Evolutionary conservation across 176 grass and related monocot species (phyloP).

Genomic region (Oryza nivara): DNA sequence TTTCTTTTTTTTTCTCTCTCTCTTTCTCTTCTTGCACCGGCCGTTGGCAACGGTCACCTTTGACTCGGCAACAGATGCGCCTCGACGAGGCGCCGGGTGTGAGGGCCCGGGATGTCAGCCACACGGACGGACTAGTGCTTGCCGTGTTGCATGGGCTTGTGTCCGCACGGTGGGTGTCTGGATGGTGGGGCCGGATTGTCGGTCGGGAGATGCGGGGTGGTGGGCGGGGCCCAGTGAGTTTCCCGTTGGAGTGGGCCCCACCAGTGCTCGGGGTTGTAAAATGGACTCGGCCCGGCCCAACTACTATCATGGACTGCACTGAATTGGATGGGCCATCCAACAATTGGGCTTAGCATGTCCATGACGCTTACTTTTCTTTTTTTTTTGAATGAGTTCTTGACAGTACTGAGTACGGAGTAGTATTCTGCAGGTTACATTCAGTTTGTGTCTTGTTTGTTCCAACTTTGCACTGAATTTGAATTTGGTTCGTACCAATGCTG

Average conservation of each 20-base stretch:
- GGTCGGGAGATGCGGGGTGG: not conserved
- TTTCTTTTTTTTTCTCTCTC: slow-evolving; percentile 13
- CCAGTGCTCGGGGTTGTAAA: not conserved
- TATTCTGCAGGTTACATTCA: not conserved
- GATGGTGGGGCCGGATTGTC: not conserved
- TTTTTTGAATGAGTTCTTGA: not conserved
- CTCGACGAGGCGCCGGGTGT: slow-evolving; percentile 20
- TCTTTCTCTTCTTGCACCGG: not conserved
- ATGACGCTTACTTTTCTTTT: not conserved
- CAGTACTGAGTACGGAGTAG: too few relatives aligned
- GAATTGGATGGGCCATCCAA: not conserved
- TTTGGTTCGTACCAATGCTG: not conserved
- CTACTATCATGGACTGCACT: not conserved
- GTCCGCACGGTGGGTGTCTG: not conserved
- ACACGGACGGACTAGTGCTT: not conserved
- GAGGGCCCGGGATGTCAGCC: slow-evolving; percentile 22
- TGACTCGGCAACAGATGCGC: slow-evolving; percentile 40
- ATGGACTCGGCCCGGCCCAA: not conserved
- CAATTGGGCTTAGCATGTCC: not conserved
- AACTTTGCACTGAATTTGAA: not conserved
- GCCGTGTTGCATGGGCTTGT: not conserved
- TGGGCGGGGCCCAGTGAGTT: not conserved
- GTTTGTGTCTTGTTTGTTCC: not conserved
- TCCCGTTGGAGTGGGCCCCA: slow-evolving; percentile 7
- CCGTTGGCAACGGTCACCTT: slow-evolving; percentile 58